Evolutionary conservation across 148 eudicot species (phyloP).

Genomic region (Dysphania ambrosioides): DNA sequence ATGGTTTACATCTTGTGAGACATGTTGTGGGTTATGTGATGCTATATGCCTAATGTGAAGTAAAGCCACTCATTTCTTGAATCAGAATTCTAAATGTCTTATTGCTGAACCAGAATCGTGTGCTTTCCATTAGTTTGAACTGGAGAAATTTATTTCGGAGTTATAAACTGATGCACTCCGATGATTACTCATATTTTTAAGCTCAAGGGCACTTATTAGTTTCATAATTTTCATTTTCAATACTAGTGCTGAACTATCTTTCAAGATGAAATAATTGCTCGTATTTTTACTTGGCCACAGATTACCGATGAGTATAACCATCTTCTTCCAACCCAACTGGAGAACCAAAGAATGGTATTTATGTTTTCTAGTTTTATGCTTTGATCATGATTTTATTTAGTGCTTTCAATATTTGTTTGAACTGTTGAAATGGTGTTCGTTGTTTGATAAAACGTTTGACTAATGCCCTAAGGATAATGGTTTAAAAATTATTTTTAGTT

Average conservation of each 20-base stretch:
- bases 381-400: background rate
- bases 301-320: slow-evolving; percentile 82
- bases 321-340: slow-evolving; percentile 87
- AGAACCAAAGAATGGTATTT: slow-evolving; percentile 82
- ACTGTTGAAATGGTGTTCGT: slow-evolving; percentile 3
- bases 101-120: background rate
- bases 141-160: background rate
- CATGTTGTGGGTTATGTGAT: background rate
- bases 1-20: background rate
- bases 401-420: background rate
- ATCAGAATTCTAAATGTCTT: background rate
- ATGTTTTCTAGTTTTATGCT: background rate
- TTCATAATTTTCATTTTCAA: background rate
- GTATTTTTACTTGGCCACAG: slow-evolving; percentile 31
- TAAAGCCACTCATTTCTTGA: background rate
- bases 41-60: background rate
- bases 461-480: background rate
- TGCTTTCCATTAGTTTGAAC: background rate
- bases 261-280: slow-evolving; percentile 10
- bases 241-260: background rate
- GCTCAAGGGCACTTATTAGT: background rate
- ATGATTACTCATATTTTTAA: background rate
- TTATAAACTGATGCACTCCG: background rate
- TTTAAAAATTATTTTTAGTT: background rate
- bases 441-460: slow-evolving; percentile 2